Conservation (phyloP, 208 protist genomes). For the Acanthamoeba triangularis region DNA sequence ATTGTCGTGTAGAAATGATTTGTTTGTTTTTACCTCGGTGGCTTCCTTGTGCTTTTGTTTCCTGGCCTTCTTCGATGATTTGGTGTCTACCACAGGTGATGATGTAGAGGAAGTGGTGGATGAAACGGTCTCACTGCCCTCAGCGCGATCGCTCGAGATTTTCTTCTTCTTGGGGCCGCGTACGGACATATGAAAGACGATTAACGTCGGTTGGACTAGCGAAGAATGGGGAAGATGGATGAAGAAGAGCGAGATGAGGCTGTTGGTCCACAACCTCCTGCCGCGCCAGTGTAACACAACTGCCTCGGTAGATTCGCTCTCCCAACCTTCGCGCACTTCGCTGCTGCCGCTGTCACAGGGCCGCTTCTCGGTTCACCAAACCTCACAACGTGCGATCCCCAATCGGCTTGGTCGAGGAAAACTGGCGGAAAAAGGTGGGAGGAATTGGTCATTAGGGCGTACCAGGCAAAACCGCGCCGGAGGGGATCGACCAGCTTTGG, state of each 20-base stretch:
- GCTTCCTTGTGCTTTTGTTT: slow-evolving; percentile 64
- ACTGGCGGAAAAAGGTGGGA: neutral
- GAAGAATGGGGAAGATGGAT: neutral
- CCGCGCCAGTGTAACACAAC: neutral
- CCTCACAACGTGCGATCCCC: too few species aligned
- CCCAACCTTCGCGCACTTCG: neutral
- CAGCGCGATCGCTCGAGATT: neutral
- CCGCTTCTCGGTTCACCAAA: neutral
- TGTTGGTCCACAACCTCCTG: neutral
- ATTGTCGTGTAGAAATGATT: neutral
- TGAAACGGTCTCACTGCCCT: neutral
- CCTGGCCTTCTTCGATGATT: neutral
- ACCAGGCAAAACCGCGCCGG: neutral
- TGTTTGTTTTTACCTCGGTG: slow-evolving; percentile 38
- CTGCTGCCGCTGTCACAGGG: neutral
- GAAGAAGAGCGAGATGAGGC: neutral
- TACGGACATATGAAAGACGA: neutral
- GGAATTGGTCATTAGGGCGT: neutral
- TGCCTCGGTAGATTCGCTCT: neutral
- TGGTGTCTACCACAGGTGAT: neutral
- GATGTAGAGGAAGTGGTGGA: neutral
- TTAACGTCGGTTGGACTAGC: neutral
- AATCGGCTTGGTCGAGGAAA: neutral
- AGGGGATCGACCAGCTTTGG: neutral
- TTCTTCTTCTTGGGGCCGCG: slow-evolving; percentile 34